Evolutionary conservation across 768 basidiomycete species (phyloP).

Genomic region (Sporobolomyces roseus): DNA sequence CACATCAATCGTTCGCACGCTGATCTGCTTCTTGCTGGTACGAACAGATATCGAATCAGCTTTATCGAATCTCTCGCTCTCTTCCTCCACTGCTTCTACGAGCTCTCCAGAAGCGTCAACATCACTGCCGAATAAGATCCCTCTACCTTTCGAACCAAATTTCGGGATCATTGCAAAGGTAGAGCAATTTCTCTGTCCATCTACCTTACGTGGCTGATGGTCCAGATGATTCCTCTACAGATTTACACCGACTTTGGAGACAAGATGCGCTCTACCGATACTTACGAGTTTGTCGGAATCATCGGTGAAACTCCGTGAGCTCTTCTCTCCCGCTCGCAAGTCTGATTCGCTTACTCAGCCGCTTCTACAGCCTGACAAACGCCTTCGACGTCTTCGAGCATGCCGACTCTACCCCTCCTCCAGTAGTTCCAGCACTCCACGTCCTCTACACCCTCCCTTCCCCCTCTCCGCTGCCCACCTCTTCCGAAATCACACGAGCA

Average conservation of each 20-base stretch:
- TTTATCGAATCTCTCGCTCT: constrained; percentile 13
- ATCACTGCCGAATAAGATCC: constrained; percentile 23
- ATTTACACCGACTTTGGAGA: constrained; percentile 37
- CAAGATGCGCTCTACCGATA: constrained; percentile 36
- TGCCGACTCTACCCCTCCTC: background rate
- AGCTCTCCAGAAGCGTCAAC: background rate
- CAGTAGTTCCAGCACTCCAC: constrained; percentile 33
- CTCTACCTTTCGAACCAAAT: constrained; percentile 27
- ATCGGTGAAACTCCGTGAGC: constrained; percentile 41
- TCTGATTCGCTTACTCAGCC: background rate
- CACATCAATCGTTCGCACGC: background rate
- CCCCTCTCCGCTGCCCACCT: background rate
- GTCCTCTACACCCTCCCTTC: constrained; percentile 24
- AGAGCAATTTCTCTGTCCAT: background rate
- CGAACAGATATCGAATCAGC: constrained; percentile 25
- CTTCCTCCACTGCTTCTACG: background rate
- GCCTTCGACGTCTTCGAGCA: constrained; percentile 30
- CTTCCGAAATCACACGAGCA: background rate
- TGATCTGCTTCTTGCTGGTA: background rate
- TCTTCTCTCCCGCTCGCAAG: background rate
- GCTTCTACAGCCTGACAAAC: constrained; percentile 4
- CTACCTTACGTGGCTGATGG: background rate
- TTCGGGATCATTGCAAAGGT: constrained; percentile 42
- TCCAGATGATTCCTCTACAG: background rate
- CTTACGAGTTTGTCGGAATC: constrained; percentile 43